Evolutionary conservation across 352 stramenopile genomes (phyloP).

Genomic region (Globisporangium spinosum): DNA sequence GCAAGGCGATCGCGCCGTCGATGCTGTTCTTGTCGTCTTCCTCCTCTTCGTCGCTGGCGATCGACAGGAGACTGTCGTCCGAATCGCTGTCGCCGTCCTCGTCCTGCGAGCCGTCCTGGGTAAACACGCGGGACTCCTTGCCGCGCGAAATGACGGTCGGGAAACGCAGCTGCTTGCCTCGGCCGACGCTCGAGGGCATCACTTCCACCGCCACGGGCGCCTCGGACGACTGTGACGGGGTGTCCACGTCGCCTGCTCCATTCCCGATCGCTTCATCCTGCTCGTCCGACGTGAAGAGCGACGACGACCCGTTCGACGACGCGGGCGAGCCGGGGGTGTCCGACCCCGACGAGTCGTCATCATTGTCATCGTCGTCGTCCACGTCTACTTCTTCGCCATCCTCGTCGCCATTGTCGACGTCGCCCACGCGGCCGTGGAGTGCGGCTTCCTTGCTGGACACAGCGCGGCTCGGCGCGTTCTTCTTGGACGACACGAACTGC

Average conservation of each 20-base stretch:
- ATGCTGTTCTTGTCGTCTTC: conserved; percentile 38
- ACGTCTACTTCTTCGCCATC: conserved; percentile 14
- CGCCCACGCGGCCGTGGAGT: conserved; percentile 42
- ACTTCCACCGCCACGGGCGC: conserved; percentile 52
- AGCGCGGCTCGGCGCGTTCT: conserved; percentile 74
- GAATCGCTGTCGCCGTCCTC: conserved; percentile 46
- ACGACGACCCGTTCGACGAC: conserved; percentile 29
- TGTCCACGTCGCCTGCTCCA: conserved; percentile 15
- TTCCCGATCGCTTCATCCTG: conserved; percentile 18
- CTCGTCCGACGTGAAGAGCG: conserved; percentile 30
- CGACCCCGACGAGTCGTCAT: conserved; percentile 17
- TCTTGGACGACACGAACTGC: conserved; percentile 86
- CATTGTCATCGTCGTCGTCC: conserved; percentile 26
- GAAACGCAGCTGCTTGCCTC: conserved; percentile 79
- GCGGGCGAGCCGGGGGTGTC: conserved; percentile 25
- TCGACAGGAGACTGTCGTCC: conserved; percentile 67
- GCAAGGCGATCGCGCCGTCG: neutral
- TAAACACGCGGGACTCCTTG: conserved; percentile 57
- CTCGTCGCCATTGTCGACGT: conserved; percentile 23
- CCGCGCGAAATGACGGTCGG: conserved; percentile 62
- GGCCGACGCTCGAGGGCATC: conserved; percentile 61
- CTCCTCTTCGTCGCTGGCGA: conserved; percentile 62
- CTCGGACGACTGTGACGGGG: conserved; percentile 10
- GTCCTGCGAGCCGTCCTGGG: conserved; percentile 28
- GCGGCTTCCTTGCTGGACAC: conserved; percentile 84